Evolutionary conservation across 306 rosid genomes (phyloP), one percentile per base, ranked within the genome.

Genomic region (Vigna reflexopilosa): DNA sequence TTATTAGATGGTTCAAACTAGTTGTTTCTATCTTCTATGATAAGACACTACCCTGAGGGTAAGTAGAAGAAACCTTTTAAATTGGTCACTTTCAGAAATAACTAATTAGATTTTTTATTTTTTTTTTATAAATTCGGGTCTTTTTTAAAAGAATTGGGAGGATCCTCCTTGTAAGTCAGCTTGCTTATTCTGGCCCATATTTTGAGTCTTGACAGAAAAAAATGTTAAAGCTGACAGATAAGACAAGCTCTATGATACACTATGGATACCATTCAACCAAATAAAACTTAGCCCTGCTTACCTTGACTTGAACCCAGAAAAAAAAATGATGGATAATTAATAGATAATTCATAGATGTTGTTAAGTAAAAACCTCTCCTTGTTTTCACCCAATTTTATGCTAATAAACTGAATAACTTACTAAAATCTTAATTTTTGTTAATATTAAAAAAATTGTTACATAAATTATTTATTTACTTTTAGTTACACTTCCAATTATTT

Each of bases 1-100:
- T 36, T 36, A 6, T 36, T 36, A 36, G 42, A 6, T 34, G 40
- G 40, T 5, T 34, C 40, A 34, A 34, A 34, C 40, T 6, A 34
- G 40, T 34, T 34, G 40, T 34, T 34, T 5, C 6, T 34, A 71
- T 59, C 34, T 38, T 61, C 28, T 44, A 12, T 44, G 49, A 44
- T 44, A 44, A 20, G 71, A 76, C 52, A 45, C 51, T 62, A 55
- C 32, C 73, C 56, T n/a, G n/a, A 22, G 24, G 40, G 38, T 14
- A 67, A 10, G 22, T 20, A 42, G 20, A 19, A 15, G 51, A 9
- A 8, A 3, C 70, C 11, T 65, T 67, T 67, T 12, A 67, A 45
- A 47, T 24, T 67, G 38, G 57, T 24, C 24, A 12, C 73, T 44
- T 47, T 26, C 12, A 4, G 38, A 67, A 22, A 67, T 44, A 67